Conservation (phyloP, 768 basidiomycete genomes). For the Trametopsis cervina region DNA sequence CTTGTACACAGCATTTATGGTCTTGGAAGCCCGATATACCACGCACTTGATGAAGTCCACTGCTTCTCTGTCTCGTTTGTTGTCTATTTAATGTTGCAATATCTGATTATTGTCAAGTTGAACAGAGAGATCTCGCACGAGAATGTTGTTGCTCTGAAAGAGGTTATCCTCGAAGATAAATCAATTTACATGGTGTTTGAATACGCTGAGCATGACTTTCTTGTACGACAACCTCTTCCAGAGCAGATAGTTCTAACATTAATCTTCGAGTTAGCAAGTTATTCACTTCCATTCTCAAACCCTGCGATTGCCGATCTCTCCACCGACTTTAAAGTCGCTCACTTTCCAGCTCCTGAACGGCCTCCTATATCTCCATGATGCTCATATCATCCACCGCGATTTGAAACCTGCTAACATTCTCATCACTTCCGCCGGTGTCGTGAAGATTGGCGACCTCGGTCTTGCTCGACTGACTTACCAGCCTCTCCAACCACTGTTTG, state of each 20-base stretch:
- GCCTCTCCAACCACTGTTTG: conserved; percentile 86
- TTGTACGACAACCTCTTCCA: conserved; percentile 43
- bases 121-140: conserved; percentile 88
- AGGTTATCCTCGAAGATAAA: conserved; percentile 96
- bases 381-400: conserved; percentile 94
- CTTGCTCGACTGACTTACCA: conserved; percentile 88
- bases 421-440: conserved; percentile 78
- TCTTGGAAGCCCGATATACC: too few relatives aligned
- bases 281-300: conserved; percentile 97
- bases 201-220: conserved; percentile 97
- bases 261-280: conserved; percentile 65
- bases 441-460: conserved; percentile 98
- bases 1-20: neutral
- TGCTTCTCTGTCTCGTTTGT: too few relatives aligned
- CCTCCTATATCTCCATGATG: conserved; percentile 88
- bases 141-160: conserved; percentile 85
- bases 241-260: neutral
- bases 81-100: neutral
- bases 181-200: conserved; percentile 99
- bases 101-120: conserved; percentile 37
- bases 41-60: too few relatives aligned
- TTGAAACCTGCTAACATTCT: conserved; percentile 99
- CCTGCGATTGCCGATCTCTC: conserved; percentile 67
- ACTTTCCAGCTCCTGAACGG: conserved; percentile 94
- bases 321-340: conserved; percentile 83